Evolutionary conservation across 139 green algal species (phyloP), one percentile per base, ranked within the genome.

Genomic region (Chlamydomonas incerta): DNA sequence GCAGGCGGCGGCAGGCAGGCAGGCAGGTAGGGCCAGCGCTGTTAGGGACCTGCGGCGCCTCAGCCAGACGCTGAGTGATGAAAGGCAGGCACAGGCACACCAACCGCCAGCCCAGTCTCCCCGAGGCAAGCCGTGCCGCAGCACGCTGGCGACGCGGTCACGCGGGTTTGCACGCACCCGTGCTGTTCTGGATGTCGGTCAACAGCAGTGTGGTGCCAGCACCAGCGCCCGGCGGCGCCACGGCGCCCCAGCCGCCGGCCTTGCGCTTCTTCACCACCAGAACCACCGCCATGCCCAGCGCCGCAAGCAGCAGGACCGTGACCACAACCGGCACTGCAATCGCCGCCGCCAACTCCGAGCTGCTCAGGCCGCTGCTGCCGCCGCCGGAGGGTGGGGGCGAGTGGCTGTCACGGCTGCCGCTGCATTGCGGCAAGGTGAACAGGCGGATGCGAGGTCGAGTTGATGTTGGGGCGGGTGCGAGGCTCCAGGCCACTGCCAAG

Each of bases 171-270:
- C n/a, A n/a, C 74, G 20, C 74, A 81, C 74, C 62, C 6, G 76
- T 83, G 63, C 62, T 73, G 62, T 83, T 72, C 62, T 83, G 76
- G 24, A 83, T 83, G 62, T 83, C 76, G 0, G 76, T 83, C 1
- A 83, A 37, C 21, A 83, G 29, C 24, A 83, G 76, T 26, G 60
- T 65, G 41, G 76, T 83, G 17, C 41, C 41, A 14, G 66, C 35
- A 0, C 62, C 41, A 2, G 41, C 52, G 3, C 62, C 76, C 5
- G 76, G 76, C 37, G 76, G 62, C 37, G 33, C 37, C 63, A 73
- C 14, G 15, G 76, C 18, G 57, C 26, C 13, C 35, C 58, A 35
- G 60, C 60, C 75, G 29, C 37, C 76, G 26, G 18, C 18, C 20
- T 24, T 60, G 11, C 60, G 60, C 23, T n/a, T 23, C 60, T 2